phyloP scores from a whole-genome alignment of 208 protist genomes.

The Porcisia hertigi region DNA sequence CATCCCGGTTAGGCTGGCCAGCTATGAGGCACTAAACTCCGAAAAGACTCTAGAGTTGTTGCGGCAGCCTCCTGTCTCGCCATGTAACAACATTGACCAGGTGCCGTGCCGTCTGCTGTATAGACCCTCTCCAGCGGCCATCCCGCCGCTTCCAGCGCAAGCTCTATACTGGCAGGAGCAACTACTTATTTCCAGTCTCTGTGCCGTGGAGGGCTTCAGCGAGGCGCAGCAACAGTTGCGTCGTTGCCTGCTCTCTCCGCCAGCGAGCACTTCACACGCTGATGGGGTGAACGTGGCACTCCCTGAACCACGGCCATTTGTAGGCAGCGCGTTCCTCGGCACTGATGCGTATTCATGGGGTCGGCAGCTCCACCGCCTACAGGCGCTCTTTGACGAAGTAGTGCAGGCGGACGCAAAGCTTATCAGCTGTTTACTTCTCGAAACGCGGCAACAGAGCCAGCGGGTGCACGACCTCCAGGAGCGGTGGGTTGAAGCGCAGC shows the following conservation, averaged over 20 bases:
- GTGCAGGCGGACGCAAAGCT: conserved; percentile 26
- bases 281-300: background rate
- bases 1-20: background rate
- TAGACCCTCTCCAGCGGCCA: background rate
- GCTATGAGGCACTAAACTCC: background rate
- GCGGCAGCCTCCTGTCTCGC: background rate
- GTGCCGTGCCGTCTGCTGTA: background rate
- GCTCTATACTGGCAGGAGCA: conserved; percentile 19
- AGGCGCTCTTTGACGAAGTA: conserved; percentile 13
- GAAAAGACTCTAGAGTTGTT: background rate
- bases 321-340: background rate
- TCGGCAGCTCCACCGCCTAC: conserved; percentile 5
- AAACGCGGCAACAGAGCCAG: conserved; percentile 16
- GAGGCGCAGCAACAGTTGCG: conserved; percentile 9
- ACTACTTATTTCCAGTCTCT: background rate
- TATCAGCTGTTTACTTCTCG: conserved; percentile 23
- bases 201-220: conserved; percentile 7
- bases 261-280: background rate
- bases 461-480: conserved; percentile 3
- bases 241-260: background rate
- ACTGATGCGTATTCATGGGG: background rate
- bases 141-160: background rate
- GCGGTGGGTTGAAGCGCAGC: conserved; percentile 25
- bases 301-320: background rate
- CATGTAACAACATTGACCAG: background rate